These are phyloP conservation scores for Nitzschia sp. DNA, from an alignment of 108 stramenopile genomes.

Conservation along the genomic window DNA sequence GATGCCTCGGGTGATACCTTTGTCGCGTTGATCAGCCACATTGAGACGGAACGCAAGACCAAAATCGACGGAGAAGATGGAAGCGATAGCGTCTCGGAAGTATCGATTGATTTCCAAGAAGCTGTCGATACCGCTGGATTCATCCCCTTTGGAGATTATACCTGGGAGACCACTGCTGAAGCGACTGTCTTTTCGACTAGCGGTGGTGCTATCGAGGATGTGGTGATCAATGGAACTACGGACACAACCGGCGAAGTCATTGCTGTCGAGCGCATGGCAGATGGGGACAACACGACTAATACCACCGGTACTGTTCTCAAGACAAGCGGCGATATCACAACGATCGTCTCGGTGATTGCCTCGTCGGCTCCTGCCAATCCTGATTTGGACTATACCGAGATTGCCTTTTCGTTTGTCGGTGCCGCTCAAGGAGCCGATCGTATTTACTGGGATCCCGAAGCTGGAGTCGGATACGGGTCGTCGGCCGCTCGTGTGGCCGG, in stretches of 20 bases:
- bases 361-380: conserved; percentile 11
- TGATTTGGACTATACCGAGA: neutral
- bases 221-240: neutral
- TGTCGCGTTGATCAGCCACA: conserved; percentile 15
- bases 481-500: neutral
- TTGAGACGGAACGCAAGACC: conserved; percentile 15
- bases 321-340: neutral
- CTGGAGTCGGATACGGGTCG: conserved; percentile 21
- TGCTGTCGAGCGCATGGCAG: neutral
- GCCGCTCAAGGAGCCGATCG: conserved; percentile 9
- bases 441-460: conserved; percentile 41
- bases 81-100: neutral
- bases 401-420: conserved; percentile 36
- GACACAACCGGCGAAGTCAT: no score
- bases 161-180: conserved; percentile 23
- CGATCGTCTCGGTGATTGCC: conserved; percentile 29
- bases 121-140: neutral
- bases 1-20: conserved; percentile 2
- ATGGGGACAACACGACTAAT: neutral
- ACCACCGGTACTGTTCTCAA: neutral
- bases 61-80: conserved; percentile 12
- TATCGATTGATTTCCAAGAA: neutral
- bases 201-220: neutral
- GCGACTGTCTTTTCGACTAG: neutral
- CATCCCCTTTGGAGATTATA: conserved; percentile 28